Evolutionary conservation across 2,329 filamentous ascomycete species (phyloP).

Genomic region (Fusarium penzigii): DNA sequence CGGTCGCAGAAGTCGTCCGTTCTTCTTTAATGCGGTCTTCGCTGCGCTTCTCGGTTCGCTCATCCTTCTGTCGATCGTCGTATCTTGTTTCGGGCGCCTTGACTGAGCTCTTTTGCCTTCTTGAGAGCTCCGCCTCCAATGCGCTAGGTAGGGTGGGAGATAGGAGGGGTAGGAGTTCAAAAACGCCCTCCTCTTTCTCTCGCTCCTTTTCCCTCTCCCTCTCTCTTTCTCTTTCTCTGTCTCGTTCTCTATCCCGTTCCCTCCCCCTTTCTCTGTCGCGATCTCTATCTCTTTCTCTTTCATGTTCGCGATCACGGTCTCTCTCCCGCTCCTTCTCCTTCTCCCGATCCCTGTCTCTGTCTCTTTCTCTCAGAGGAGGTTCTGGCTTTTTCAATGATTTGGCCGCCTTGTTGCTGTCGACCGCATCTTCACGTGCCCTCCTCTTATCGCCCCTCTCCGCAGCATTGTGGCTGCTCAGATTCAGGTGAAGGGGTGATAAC

Average conservation of each 20-base stretch:
- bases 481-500: slow-evolving; percentile 53
- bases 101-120: slow-evolving; percentile 32
- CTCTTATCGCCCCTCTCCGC: slow-evolving; percentile 34
- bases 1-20: slow-evolving; percentile 18
- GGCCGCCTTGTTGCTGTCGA: slow-evolving; percentile 30
- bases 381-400: slow-evolving; percentile 35
- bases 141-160: slow-evolving; percentile 57
- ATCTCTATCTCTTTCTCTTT: no score
- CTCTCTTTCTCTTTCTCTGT: slow-evolving; percentile 44
- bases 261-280: no score
- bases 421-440: slow-evolving; percentile 32
- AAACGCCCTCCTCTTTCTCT: no score
- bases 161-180: slow-evolving; percentile 50
- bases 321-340: no score
- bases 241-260: no score
- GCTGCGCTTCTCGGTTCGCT: slow-evolving; percentile 15
- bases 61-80: slow-evolving; percentile 24
- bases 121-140: slow-evolving; percentile 45
- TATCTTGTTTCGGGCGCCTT: slow-evolving; percentile 20
- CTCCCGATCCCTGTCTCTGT: no score
- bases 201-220: no score
- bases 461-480: slow-evolving; percentile 43
- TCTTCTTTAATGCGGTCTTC: no score
- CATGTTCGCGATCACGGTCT: no score
- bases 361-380: slow-evolving; percentile 33